Conservation (phyloP, 1,284 basidiomycete species). For the Wallemia mellicola region DNA sequence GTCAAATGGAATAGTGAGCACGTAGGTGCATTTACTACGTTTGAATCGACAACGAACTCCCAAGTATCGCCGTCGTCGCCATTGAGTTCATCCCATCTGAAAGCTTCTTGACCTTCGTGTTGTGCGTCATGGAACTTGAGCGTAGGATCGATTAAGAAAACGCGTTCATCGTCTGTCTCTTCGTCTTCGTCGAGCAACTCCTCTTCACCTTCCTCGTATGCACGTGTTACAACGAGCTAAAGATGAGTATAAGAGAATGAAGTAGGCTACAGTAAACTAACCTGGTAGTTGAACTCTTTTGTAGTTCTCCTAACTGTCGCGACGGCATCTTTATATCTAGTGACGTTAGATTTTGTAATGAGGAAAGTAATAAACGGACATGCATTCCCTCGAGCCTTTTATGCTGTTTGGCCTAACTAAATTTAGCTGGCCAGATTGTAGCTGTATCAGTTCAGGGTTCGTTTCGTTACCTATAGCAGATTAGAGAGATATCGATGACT, state of each 20-base stretch:
- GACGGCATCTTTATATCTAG: constrained; percentile 89
- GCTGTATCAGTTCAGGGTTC: constrained; percentile 75
- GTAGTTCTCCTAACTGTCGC: constrained; percentile 61
- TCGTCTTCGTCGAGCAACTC: constrained; percentile 79
- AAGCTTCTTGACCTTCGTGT: constrained; percentile 48
- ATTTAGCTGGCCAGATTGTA: constrained; percentile 70
- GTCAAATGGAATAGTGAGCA: constrained; percentile 70
- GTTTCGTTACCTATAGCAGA: constrained; percentile 21
- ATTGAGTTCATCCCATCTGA: constrained; percentile 58
- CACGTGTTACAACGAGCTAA: constrained; percentile 72
- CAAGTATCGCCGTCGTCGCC: constrained; percentile 29
- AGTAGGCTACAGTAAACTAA: neutral
- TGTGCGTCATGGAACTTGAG: constrained; percentile 49
- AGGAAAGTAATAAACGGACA: too few relatives aligned
- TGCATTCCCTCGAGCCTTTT: constrained; percentile 82
- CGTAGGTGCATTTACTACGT: constrained; percentile 40
- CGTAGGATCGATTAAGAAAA: constrained; percentile 66
- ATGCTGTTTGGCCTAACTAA: constrained; percentile 69
- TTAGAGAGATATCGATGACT: constrained; percentile 6
- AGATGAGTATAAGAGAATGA: neutral
- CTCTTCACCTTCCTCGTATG: constrained; percentile 84
- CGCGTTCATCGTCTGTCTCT: constrained; percentile 73
- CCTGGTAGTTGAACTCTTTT: constrained; percentile 51
- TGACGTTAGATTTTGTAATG: too few relatives aligned
- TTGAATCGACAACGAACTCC: constrained; percentile 35